A percentile compares a stretch with the other conserved stretches of the same genome.
Evolutionary conservation across 805 yeast genomes (phyloP).

Genomic region (Lachancea meyersii): DNA sequence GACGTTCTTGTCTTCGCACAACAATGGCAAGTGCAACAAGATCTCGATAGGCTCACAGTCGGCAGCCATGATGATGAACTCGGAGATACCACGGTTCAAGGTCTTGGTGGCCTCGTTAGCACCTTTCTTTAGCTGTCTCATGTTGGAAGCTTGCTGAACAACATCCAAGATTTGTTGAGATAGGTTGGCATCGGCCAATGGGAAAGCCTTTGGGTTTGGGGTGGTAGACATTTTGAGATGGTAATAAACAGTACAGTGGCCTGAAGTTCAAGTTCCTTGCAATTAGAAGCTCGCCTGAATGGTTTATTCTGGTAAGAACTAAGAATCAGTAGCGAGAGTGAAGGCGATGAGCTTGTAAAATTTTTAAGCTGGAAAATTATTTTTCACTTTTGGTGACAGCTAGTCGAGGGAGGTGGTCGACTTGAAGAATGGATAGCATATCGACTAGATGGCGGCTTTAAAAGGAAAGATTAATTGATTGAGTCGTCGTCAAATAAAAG

Average conservation of each 20-base stretch:
- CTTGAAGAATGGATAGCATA: not conserved
- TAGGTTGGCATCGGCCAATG: constrained; percentile 93
- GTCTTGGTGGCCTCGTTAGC: constrained; percentile 99
- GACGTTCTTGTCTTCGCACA: constrained; percentile 99
- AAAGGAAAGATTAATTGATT: not conserved
- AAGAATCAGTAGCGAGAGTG: constrained; percentile 9
- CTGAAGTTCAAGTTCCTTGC: constrained; percentile 48
- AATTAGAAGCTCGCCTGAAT: constrained; percentile 36
- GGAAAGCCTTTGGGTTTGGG: constrained; percentile 98
- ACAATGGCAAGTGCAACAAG: constrained; percentile 90
- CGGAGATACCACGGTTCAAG: constrained; percentile 98
- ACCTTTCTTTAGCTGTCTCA: constrained; percentile 98
- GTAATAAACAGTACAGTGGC: not conserved
- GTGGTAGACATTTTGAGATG: constrained; percentile 51
- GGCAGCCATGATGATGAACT: constrained; percentile 99
- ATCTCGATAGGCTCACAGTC: constrained; percentile 99
- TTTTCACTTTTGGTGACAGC: not conserved
- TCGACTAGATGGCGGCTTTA: not conserved
- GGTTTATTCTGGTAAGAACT: constrained; percentile 4
- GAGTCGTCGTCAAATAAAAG: not conserved
- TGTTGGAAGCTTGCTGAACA: constrained; percentile 94
- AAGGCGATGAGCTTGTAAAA: constrained; percentile 16
- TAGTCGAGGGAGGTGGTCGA: not conserved
- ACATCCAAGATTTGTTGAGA: constrained; percentile 96
- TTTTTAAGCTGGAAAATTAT: constrained; percentile 7